phyloP scores from a whole-genome alignment of 441 rosid genomes.

The Hura crepitans region DNA sequence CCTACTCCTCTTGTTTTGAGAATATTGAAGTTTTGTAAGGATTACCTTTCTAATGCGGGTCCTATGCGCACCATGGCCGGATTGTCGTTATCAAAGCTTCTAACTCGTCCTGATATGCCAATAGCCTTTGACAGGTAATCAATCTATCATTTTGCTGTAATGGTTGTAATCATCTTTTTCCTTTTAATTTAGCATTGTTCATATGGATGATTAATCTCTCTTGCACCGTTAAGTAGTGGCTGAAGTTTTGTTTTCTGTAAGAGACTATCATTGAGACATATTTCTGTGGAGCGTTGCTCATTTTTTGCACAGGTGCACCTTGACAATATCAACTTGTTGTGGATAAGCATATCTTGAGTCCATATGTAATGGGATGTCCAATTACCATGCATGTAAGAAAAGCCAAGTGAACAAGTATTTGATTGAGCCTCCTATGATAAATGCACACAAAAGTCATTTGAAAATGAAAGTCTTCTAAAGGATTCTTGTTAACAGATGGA shows the following conservation, averaged over 20 bases:
- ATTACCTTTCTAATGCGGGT: slow-evolving; percentile 80
- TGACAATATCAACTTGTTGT: neutral
- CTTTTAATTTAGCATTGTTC: neutral
- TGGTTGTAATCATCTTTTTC: neutral
- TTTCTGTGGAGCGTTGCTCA: neutral
- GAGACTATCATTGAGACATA: neutral
- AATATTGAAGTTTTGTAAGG: slow-evolving; percentile 68
- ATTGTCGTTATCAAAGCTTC: slow-evolving; percentile 72
- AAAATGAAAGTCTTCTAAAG: neutral
- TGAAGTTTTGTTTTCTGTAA: neutral
- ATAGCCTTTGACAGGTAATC: slow-evolving; percentile 65
- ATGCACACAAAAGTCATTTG: neutral
- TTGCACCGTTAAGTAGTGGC: neutral
- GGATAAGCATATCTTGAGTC: neutral
- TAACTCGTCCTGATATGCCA: slow-evolving; percentile 90
- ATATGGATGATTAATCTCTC: neutral
- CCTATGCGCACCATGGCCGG: slow-evolving; percentile 91
- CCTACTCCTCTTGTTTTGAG: slow-evolving; percentile 68
- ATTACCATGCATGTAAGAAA: neutral
- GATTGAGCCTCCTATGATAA: neutral
- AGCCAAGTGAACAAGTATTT: neutral
- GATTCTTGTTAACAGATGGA: neutral
- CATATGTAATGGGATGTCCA: slow-evolving; percentile 1
- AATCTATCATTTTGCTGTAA: neutral
- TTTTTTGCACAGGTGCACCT: neutral